These are phyloP conservation scores for Zygoascus hellenicus DNA, from an alignment of 1,139 yeast species.

Conservation along the genomic window DNA sequence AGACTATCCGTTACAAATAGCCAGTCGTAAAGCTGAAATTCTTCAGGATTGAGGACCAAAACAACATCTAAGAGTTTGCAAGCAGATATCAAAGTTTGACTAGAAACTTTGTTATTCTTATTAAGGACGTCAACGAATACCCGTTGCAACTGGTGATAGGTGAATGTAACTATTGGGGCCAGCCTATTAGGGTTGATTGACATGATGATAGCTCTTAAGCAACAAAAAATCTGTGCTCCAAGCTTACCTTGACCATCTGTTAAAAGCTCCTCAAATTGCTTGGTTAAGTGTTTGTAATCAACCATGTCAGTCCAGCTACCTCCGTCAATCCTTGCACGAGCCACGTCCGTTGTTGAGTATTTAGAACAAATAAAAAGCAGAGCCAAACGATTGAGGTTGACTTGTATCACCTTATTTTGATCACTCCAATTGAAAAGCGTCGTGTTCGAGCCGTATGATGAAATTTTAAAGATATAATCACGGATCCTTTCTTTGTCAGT, in stretches of 20 bases:
- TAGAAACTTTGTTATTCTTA: constrained; percentile 35
- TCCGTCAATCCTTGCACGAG: background rate
- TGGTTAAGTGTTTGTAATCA: constrained; percentile 46
- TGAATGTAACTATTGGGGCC: constrained; percentile 63
- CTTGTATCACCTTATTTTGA: constrained; percentile 49
- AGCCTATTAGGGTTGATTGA: constrained; percentile 61
- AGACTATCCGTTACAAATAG: constrained; percentile 68
- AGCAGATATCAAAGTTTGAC: constrained; percentile 39
- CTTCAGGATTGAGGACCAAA: constrained; percentile 63
- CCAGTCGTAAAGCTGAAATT: constrained; percentile 80
- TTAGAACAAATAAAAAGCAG: constrained; percentile 56
- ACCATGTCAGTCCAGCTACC: constrained; percentile 17
- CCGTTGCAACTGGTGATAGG: constrained; percentile 54
- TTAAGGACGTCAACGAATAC: constrained; percentile 42
- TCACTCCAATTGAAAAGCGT: constrained; percentile 71
- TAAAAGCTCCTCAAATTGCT: constrained; percentile 38
- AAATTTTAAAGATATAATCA: constrained; percentile 49
- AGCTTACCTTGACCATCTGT: constrained; percentile 34
- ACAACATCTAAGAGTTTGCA: constrained; percentile 76
- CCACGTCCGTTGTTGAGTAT: constrained; percentile 24
- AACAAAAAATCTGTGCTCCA: constrained; percentile 42
- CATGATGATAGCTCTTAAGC: constrained; percentile 59
- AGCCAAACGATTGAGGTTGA: constrained; percentile 53
- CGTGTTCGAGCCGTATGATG: constrained; percentile 47
- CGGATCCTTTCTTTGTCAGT: constrained; percentile 53